Conservation (phyloP, 2,329 filamentous ascomycete species). For the Tolypocladium guangdongense region DNA sequence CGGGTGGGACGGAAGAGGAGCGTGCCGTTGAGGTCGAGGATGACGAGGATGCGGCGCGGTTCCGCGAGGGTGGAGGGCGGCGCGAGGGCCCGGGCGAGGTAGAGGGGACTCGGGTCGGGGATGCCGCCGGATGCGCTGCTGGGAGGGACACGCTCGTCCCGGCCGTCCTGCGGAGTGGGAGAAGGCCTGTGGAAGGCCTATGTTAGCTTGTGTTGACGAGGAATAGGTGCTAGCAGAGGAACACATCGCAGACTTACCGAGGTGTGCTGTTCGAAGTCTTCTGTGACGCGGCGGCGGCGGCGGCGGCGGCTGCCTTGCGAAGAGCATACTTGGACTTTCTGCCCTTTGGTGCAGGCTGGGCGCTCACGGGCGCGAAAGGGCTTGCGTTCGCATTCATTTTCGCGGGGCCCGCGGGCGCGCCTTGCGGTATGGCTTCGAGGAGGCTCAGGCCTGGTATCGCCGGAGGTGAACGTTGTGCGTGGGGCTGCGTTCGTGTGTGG, state of each 20-base stretch:
- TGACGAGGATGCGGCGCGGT: conserved; percentile 60
- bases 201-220: background rate
- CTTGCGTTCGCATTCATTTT: background rate
- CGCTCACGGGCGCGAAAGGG: background rate
- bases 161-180: background rate
- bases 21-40: conserved; percentile 91
- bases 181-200: background rate
- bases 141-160: conserved; percentile 10
- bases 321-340: background rate
- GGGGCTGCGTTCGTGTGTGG: too few species aligned
- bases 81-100: conserved; percentile 44
- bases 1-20: conserved; percentile 60
- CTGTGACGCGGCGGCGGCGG: background rate
- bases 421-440: background rate
- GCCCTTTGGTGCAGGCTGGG: background rate
- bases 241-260: background rate
- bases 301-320: background rate
- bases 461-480: background rate
- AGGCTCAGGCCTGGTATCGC: conserved; percentile 1
- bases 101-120: conserved; percentile 48
- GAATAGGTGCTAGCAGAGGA: background rate
- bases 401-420: background rate
- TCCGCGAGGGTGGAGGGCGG: conserved; percentile 27
- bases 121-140: conserved; percentile 41
- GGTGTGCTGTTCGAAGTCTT: background rate